Base-by-base conservation (phyloP, 2,329 filamentous ascomycete species). In the Botrytis byssoidea region DNA sequence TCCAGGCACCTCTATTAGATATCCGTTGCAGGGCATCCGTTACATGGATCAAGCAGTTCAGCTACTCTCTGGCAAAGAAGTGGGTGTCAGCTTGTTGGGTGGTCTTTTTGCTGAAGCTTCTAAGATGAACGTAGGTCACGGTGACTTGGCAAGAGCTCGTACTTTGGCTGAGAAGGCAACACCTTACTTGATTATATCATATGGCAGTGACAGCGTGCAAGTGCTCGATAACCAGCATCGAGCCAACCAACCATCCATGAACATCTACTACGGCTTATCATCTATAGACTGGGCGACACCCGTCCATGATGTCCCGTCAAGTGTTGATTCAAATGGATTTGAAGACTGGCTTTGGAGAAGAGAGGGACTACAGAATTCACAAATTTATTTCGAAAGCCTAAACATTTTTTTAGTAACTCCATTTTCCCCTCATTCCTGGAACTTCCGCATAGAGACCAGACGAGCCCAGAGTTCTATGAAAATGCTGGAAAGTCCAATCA, bases 261-360 rank as follows among this genome's bases (percentile, higher is more conserved):
- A n/a, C 25, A 14, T 2, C 16, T 18, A 40, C 40, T 63, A 42
- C 22, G 35, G 60, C 8, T 63, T n/a, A 18, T 63, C 35, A 9
- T 63, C 60, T 63, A 25, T 16, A 18, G 22, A 63, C 2, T 63
- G 60, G 60, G 35, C 37, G 12, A 63, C 12, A 4, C 4, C 35
- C 14, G 6, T 63, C 25, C 6, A 63, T 40, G 60, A n/a, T 16
- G 25, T 42, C 25, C 60, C 37, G 7, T n/a, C 22, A 18, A 22
- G 35, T 40, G 12, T 63, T 25, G 25, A 63, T n/a, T 6, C 35
- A 3, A 4, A 40, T 42, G 22, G 16, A 63, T 63, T 63, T 18
- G 60, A 63, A 63, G 60, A n/a, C 25, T 63, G 35, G 59, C 35
- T 61, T 61, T 61, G 59, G 59, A 63, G 22, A 42, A 40, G 35